phyloP scores from a whole-genome alignment of 805 yeast species.

The Schwanniomyces pseudopolymorphus region DNA sequence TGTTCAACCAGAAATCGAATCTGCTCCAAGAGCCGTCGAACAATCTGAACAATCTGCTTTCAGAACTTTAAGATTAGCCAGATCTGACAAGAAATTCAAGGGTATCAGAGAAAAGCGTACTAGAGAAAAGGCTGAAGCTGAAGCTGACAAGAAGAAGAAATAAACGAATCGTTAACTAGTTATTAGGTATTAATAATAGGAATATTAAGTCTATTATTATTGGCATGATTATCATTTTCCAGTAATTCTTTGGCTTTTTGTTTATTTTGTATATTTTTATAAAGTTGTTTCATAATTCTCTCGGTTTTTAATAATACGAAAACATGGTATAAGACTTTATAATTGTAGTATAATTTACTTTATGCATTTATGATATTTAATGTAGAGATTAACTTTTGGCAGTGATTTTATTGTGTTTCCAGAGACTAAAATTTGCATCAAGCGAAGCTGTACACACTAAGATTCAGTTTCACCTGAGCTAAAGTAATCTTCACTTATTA shows the following conservation, averaged over 20 bases:
- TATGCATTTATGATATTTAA: neutral
- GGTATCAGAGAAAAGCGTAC: constrained; percentile 99
- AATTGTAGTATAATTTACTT: too few relatives aligned
- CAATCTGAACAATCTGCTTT: constrained; percentile 70
- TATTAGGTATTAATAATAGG: constrained; percentile 5
- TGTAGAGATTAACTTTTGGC: too few relatives aligned
- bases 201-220: constrained; percentile 1
- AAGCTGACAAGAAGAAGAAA: constrained; percentile 96
- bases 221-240: constrained; percentile 1
- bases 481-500: too few relatives aligned
- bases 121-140: constrained; percentile 96
- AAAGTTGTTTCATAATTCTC: constrained; percentile 5
- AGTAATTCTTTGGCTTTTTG: constrained; percentile 2
- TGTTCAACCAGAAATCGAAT: constrained; percentile 69
- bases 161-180: constrained; percentile 39
- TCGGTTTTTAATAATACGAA: constrained; percentile 4
- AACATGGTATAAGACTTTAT: neutral
- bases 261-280: constrained; percentile 5
- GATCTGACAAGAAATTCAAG: constrained; percentile 88
- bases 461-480: too few relatives aligned
- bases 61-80: constrained; percentile 94
- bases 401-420: too few relatives aligned
- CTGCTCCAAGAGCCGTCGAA: constrained; percentile 87
- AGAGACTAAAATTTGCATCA: too few relatives aligned
- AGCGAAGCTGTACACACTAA: too few relatives aligned